Conservation (phyloP, 371 early-diverging fungal species). For the Actinomortierella ambigua region DNA sequence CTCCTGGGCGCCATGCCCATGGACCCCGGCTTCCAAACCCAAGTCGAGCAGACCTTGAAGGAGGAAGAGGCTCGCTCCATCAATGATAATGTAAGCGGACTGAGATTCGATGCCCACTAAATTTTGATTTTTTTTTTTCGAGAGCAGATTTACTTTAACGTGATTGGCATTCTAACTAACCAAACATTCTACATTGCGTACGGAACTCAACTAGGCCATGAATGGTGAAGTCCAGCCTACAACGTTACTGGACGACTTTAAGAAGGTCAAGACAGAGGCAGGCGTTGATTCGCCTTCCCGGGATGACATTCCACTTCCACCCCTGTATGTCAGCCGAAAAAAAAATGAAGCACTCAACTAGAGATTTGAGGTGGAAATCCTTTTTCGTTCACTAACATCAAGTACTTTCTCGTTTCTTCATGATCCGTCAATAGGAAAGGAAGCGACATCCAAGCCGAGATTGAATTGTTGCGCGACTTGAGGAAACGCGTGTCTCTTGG, state of each 20-base stretch:
- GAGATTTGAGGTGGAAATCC: no score
- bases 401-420: no score
- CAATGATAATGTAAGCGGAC: conserved; percentile 6
- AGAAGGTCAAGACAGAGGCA: conserved; percentile 52
- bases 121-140: no score
- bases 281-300: conserved; percentile 53
- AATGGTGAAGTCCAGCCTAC: conserved; percentile 30
- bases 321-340: conserved; percentile 71
- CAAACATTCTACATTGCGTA: not conserved
- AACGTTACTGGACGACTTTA: conserved; percentile 51
- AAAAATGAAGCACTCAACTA: no score
- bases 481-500: conserved; percentile 80
- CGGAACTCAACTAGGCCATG: conserved; percentile 12
- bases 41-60: conserved; percentile 51
- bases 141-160: not conserved
- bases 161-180: not conserved
- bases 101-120: not conserved
- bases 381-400: no score
- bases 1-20: conserved; percentile 65
- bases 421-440: conserved; percentile 64
- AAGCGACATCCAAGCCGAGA: conserved; percentile 73
- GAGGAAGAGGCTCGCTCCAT: conserved; percentile 37
- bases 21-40: conserved; percentile 51
- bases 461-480: conserved; percentile 84
- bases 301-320: conserved; percentile 73